Percentiles rank a stretch among this genome's conserved stretches.
Evolutionary conservation across 345 rosid species (phyloP).

Genomic region (Acer campestre): DNA sequence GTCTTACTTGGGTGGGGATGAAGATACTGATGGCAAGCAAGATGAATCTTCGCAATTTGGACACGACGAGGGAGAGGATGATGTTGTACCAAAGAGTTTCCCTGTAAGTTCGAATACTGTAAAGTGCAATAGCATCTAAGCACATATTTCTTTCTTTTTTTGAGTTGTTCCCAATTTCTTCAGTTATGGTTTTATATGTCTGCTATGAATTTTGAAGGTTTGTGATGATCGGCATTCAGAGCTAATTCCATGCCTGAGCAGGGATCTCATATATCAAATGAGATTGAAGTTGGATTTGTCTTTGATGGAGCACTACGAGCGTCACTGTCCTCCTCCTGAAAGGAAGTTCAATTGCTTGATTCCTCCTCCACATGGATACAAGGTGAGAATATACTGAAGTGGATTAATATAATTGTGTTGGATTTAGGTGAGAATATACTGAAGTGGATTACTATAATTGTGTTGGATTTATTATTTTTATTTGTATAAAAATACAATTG

Average conservation of each 20-base stretch:
- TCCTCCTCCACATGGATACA: slow-evolving; percentile 97
- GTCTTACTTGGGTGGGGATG: slow-evolving; percentile 81
- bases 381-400: slow-evolving; percentile 45
- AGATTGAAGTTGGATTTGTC: slow-evolving; percentile 94
- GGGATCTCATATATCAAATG: slow-evolving; percentile 86
- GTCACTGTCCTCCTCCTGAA: slow-evolving; percentile 96
- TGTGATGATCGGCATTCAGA: slow-evolving; percentile 97
- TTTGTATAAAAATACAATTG: not conserved
- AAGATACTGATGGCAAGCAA: slow-evolving; percentile 63
- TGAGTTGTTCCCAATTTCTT: slow-evolving; percentile 10
- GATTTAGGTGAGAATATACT: slow-evolving; percentile 37
- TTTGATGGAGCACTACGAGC: slow-evolving; percentile 97
- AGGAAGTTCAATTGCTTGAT: slow-evolving; percentile 92
- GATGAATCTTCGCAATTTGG: slow-evolving; percentile 57
- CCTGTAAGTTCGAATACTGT: slow-evolving; percentile 59
- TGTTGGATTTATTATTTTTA: not conserved
- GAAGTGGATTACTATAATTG: slow-evolving; percentile 7
- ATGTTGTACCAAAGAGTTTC: slow-evolving; percentile 60
- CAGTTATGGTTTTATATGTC: slow-evolving; percentile 14
- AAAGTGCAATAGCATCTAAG: slow-evolving; percentile 3
- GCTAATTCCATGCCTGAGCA: slow-evolving; percentile 92
- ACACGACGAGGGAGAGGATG: slow-evolving; percentile 52
- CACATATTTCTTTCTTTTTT: slow-evolving; percentile 1
- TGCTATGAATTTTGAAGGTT: slow-evolving; percentile 51
- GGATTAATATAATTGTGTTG: not conserved